Evolutionary conservation across 2,329 filamentous ascomycete genomes (phyloP).

Genomic region (Neofusicoccum ribis): DNA sequence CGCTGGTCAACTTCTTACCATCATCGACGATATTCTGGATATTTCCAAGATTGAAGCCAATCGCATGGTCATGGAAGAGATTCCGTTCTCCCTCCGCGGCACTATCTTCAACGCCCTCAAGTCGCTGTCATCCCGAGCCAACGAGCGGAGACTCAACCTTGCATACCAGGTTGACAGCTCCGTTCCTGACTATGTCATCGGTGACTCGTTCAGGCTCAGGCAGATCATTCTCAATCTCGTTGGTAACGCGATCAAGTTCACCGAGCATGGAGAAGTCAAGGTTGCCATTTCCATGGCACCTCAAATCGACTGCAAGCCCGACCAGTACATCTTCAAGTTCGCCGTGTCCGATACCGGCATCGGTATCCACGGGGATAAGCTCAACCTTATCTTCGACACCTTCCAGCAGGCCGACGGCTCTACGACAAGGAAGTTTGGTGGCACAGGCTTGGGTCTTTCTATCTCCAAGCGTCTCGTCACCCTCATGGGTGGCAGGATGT

Average conservation of each 20-base stretch:
- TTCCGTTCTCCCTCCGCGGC: constrained; percentile 89
- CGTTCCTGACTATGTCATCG: constrained; percentile 91
- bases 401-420: constrained; percentile 98
- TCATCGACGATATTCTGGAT: constrained; percentile 80
- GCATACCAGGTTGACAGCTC: constrained; percentile 92
- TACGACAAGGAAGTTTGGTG: constrained; percentile 93
- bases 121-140: constrained; percentile 93
- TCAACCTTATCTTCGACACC: constrained; percentile 96
- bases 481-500: constrained; percentile 93
- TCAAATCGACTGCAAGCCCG: constrained; percentile 63
- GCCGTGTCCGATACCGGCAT: constrained; percentile 95
- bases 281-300: constrained; percentile 79
- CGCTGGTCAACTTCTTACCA: constrained; percentile 92
- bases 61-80: constrained; percentile 97
- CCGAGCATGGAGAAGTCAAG: constrained; percentile 93
- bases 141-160: constrained; percentile 90
- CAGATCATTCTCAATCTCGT: constrained; percentile 98
- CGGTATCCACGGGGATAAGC: constrained; percentile 91
- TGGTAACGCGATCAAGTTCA: constrained; percentile 98
- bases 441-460: constrained; percentile 88
- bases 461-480: constrained; percentile 95
- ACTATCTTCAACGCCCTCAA: constrained; percentile 98
- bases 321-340: constrained; percentile 93
- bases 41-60: constrained; percentile 85
- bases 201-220: constrained; percentile 91